Base-by-base conservation (phyloP, 805 yeast species). In the Saccharomycopsis schoenii region DNA sequence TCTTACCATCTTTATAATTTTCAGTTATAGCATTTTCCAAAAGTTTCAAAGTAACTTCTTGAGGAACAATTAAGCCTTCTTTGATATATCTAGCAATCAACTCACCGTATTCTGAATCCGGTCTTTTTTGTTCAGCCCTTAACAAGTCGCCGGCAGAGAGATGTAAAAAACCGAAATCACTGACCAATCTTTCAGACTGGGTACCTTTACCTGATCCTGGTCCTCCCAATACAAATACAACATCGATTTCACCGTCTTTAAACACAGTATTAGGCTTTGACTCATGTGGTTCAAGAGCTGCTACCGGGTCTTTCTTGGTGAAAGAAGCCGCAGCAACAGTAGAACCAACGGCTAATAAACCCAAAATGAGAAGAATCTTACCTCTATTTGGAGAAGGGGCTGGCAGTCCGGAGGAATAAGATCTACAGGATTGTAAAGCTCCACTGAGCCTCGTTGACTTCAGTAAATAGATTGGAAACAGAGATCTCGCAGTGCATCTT, bases 201-300 rank as follows among this genome's bases (percentile, higher is more conserved):
- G 99, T 93, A 61, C 99, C 98, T 71, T 94, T 94, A 54, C 99
- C 98, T 36, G 96, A 89, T 21, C 98, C 98, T 4, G 98, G 98
- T 2, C 98, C 98, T 54, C 99, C 99, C 39, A 93, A 81, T 19
- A 93, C 97, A 72, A 89, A 93, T 34, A 92, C 80, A 4, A 93
- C 96, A 34, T 88, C 83, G 36, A 88, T 84, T 60, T 89, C 85
- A 47, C 83, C 83, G 1, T 80, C 79, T 10, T 80, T 74, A 70
- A 88, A 88, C 0, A 86, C 83, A 37, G 75, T 14, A 1, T 21
- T 41, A 24, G 43, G n/a, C 70, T 36, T 47, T n/a, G 54, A 11
- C 21, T 39, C 43, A 8, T 17, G 21, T 37, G 58, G 17, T 55
- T 58, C 56, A 50, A 56, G 50, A 37, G 64, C 62, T 56, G 75